A percentile compares a stretch with the other conserved stretches of the same genome.
phyloP scores from a whole-genome alignment of 768 basidiomycete genomes.

The Agrocybe pediades region DNA sequence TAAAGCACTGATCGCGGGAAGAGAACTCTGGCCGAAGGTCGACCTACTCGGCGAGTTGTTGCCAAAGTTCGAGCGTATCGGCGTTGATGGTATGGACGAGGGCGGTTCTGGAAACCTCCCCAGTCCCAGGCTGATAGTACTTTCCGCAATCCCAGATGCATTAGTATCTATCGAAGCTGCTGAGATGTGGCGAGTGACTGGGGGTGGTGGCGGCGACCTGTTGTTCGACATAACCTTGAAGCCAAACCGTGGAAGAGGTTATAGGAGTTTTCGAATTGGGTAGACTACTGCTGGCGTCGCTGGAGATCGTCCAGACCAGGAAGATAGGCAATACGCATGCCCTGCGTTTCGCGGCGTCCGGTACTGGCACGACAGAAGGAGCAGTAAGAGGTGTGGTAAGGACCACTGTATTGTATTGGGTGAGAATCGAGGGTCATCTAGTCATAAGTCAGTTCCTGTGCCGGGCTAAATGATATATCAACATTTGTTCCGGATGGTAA shows the following conservation, averaged over 20 bases:
- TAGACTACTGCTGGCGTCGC: neutral
- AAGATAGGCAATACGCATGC: conserved; percentile 9
- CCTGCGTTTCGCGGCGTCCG: neutral
- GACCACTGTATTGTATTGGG: neutral
- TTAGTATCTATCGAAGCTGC: conserved; percentile 49
- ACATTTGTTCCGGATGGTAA: neutral
- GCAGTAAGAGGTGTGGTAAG: neutral
- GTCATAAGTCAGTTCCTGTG: neutral
- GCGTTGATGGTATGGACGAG: conserved; percentile 44
- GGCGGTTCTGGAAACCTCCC: conserved; percentile 60
- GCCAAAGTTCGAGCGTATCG: conserved; percentile 33
- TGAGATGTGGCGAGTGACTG: conserved; percentile 33
- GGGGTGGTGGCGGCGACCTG: conserved; percentile 5
- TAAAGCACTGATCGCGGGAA: conserved; percentile 22
- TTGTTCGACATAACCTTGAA: conserved; percentile 13
- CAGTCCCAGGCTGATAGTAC: conserved; percentile 53
- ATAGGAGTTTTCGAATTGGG: conserved; percentile 2
- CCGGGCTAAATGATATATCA: neutral
- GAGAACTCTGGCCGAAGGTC: conserved; percentile 22
- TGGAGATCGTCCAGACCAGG: conserved; percentile 4
- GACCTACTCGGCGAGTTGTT: conserved; percentile 27
- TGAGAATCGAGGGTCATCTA: neutral
- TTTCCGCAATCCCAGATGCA: conserved; percentile 58
- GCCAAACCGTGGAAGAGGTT: neutral
- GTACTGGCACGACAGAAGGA: neutral